These are phyloP conservation scores for Ophiostoma perfectum DNA, from an alignment of 2,329 filamentous ascomycete genomes.

Conservation along the genomic window DNA sequence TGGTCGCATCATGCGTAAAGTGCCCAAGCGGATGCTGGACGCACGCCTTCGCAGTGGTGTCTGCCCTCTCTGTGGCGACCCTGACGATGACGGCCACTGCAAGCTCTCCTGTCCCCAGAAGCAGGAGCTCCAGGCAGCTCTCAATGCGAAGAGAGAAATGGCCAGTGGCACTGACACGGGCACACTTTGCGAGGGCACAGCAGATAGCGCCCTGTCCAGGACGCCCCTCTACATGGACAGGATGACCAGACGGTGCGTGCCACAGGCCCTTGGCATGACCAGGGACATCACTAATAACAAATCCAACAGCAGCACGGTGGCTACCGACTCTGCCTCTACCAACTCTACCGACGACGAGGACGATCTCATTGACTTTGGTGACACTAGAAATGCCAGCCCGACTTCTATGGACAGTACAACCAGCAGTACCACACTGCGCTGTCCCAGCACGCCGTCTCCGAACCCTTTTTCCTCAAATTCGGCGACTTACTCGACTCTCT, in stretches of 20 bases:
- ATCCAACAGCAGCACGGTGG: no score
- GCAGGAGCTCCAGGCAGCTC: conserved; percentile 4
- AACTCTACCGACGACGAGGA: not conserved
- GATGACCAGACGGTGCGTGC: not conserved
- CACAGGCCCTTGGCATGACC: not conserved
- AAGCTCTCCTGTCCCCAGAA: conserved; percentile 21
- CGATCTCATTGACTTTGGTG: not conserved
- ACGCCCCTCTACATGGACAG: not conserved
- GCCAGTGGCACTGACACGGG: not conserved
- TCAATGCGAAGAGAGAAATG: not conserved
- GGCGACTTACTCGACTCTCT: not conserved
- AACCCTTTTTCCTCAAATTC: not conserved
- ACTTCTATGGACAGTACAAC: not conserved
- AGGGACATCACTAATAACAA: not conserved
- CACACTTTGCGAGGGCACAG: not conserved
- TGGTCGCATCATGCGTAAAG: conserved; percentile 24
- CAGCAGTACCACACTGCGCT: not conserved
- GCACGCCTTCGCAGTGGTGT: conserved; percentile 8
- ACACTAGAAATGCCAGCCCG: not conserved
- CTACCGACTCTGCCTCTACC: not conserved
- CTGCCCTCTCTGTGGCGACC: conserved; percentile 25
- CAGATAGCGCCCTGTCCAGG: not conserved
- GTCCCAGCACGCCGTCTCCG: not conserved
- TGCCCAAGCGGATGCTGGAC: conserved; percentile 19
- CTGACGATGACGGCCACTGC: conserved; percentile 14